Conservation (phyloP, 768 basidiomycete genomes). For the Butyriboletus loyo region DNA sequence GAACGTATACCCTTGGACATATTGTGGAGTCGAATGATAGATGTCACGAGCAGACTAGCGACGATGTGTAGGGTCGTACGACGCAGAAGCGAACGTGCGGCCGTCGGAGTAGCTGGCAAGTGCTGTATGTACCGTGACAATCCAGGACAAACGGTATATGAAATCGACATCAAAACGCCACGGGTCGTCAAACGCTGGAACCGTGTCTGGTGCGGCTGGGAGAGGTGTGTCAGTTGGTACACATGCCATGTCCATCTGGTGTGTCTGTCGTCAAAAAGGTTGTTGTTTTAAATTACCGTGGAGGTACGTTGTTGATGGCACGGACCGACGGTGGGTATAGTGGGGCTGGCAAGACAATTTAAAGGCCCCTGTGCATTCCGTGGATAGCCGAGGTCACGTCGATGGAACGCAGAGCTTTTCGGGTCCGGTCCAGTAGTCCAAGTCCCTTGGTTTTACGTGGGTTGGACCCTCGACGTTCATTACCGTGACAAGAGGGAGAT, state of each 20-base stretch:
- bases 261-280: conserved; percentile 1
- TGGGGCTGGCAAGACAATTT: conserved; percentile 14
- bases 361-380: conserved; percentile 2
- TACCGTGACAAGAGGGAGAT: conserved; percentile 17
- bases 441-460: neutral
- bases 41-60: too few species aligned
- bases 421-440: too few species aligned
- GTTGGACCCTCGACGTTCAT: conserved; percentile 14
- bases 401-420: neutral
- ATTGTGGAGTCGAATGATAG: too few species aligned
- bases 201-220: conserved; percentile 1
- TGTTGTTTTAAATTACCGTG: conserved; percentile 21
- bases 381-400: conserved; percentile 8
- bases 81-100: too few species aligned
- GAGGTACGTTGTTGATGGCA: neutral
- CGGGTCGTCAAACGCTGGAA: neutral
- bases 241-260: neutral
- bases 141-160: neutral
- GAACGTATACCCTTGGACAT: neutral
- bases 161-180: neutral
- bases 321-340: conserved; percentile 25
- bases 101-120: neutral
- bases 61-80: too few species aligned
- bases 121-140: neutral
- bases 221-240: neutral